Evolutionary conservation across 441 rosid species (phyloP).

Genomic region (Viola pubescens): DNA sequence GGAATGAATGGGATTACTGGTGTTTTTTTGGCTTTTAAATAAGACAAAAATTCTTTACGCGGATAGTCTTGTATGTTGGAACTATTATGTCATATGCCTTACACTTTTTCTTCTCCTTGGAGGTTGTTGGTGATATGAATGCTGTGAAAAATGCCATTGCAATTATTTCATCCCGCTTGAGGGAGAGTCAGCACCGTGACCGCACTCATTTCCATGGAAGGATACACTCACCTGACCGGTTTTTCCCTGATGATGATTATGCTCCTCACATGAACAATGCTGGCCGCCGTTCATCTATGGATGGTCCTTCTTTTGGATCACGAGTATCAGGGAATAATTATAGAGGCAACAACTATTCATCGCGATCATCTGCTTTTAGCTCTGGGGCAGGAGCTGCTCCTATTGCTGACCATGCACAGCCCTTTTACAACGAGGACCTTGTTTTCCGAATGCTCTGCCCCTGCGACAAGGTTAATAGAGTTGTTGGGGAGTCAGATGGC

Average conservation of each 20-base stretch:
- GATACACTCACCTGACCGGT: constrained; percentile 61
- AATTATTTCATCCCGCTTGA: constrained; percentile 68
- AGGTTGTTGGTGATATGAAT: constrained; percentile 79
- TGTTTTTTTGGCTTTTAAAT: background rate
- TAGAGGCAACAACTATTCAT: constrained; percentile 42
- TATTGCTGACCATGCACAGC: constrained; percentile 46
- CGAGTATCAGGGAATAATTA: constrained; percentile 38
- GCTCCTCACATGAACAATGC: constrained; percentile 39
- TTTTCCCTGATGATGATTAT: constrained; percentile 69
- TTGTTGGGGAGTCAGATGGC: constrained; percentile 72
- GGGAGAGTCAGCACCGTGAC: constrained; percentile 97
- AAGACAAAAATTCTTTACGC: background rate
- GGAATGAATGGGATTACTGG: background rate
- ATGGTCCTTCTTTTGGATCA: constrained; percentile 43
- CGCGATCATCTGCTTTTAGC: constrained; percentile 46
- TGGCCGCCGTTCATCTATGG: constrained; percentile 43
- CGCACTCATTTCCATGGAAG: constrained; percentile 72
- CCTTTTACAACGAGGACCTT: constrained; percentile 59
- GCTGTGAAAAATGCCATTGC: constrained; percentile 73
- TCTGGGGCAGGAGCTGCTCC: constrained; percentile 37
- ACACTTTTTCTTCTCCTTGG: constrained; percentile 17
- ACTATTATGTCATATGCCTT: background rate
- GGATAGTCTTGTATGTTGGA: background rate
- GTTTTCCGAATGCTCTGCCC: constrained; percentile 92
- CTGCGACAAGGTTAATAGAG: constrained; percentile 52